Evolutionary conservation across 306 rosid genomes (phyloP).

Genomic region (Leucaena leucocephala): DNA sequence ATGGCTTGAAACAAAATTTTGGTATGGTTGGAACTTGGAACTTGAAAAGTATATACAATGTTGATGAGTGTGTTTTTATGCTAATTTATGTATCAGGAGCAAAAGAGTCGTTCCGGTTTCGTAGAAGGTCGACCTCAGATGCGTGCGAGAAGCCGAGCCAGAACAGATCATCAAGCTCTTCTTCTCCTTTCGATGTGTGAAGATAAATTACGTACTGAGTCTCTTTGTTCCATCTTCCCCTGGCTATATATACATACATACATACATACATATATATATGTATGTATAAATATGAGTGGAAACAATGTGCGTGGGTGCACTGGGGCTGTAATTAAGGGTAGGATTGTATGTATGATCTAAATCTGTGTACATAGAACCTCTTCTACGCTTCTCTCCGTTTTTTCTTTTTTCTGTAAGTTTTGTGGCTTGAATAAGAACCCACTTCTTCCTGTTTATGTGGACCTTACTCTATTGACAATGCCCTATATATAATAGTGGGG

Average conservation of each 20-base stretch:
- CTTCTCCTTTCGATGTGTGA: slow-evolving; percentile 80
- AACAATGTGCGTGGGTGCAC: not conserved
- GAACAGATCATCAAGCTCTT: slow-evolving; percentile 57
- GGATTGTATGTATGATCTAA: slow-evolving; percentile 6
- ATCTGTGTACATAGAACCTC: slow-evolving; percentile 26
- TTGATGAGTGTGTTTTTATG: not conserved
- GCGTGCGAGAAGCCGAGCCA: slow-evolving; percentile 59
- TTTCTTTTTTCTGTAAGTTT: slow-evolving; percentile 15
- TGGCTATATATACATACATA: no score
- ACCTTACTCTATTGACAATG: not conserved
- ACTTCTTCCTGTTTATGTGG: not conserved
- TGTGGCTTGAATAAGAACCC: slow-evolving; percentile 37
- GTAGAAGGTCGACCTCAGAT: slow-evolving; percentile 75
- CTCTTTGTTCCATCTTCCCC: not conserved
- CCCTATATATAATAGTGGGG: not conserved
- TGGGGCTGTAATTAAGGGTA: slow-evolving; percentile 17
- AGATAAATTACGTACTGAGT: slow-evolving; percentile 43
- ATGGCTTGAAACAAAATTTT: not conserved
- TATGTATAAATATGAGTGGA: not conserved
- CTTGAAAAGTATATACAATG: not conserved
- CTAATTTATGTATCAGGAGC: slow-evolving; percentile 38
- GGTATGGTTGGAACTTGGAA: not conserved
- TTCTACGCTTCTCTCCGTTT: not conserved
- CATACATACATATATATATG: no score
- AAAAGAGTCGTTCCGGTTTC: slow-evolving; percentile 69